Base-by-base conservation (phyloP, 305 asterid genomes). In the Fraxinus paxiana region DNA sequence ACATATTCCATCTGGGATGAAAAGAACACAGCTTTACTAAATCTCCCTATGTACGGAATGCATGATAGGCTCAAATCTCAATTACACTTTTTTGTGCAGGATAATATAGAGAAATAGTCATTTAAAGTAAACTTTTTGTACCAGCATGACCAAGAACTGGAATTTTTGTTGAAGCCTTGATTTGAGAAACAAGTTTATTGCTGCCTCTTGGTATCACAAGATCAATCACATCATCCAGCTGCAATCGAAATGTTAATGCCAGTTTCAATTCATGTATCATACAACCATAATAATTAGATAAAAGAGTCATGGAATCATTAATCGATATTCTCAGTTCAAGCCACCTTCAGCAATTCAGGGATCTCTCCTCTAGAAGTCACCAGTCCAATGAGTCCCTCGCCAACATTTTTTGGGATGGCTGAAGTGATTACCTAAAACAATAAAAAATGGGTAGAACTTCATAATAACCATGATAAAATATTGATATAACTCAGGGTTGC, bases 101-200 rank as follows among this genome's bases (percentile, higher is more conserved):
- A 33, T 13, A n/a, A n/a, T 70, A 31, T 70, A 22, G 26, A 73
- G 12, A 43, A 35, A 33, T 18, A 76, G 65, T 43, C 26, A 12
- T 77, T 65, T 67, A 73, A 84, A 70, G 12, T 20, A 5, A 31
- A n/a, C 20, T 59, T 46, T 31, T 26, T 78, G 76, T 67, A 96
- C 99, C 99, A 56, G 99, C 94, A 90, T 96, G 99, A 63, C 99
- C 99, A 73, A 96, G 95, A 86, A 96, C 98, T 75, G 99, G 98
- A 89, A 96, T 96, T 90, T 92, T 96, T 73, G 99, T 96, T 77
- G 98, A 91, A 78, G 97, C 85, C 90, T 94, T 94, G 83, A 96
- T 94, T 86, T 96, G 93, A 83, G 98, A 87, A 81, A 94, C 99
- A 54, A 96, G 98, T 87, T 92, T 91, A 89, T 94, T 96, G 92